Evolutionary conservation across 1,284 basidiomycete genomes (phyloP), one percentile per base, ranked within the genome.

Genomic region (Boletellus deceptivus): DNA sequence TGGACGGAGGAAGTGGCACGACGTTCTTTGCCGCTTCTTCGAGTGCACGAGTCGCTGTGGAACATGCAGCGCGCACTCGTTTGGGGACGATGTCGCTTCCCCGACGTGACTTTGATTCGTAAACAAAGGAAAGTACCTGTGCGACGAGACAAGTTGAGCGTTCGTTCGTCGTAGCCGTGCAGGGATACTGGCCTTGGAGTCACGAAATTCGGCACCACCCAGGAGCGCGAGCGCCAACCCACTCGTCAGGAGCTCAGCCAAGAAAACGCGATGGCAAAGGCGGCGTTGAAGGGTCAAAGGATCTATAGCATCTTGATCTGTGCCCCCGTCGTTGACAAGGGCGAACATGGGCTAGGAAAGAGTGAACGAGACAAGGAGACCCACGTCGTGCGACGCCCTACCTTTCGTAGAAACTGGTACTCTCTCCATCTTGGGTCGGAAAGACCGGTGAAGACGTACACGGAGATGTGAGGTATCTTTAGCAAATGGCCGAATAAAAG

Each of bases 331-430:
- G 56, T 80, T 77, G 11, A 73, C 68, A 67, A 87, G 71, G 17
- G 80, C 71, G 49, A 85, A 86, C 83, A 87, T 85, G 2, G 86
- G 85, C 82, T 86, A 49, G 31, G 37, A 3, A 14, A 38, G 18
- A 22, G 27, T 59, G 38, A 60, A 45, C 20, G 16, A 11, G 11
- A 13, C 25, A 33, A 38, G 40, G 36, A 37, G 25, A 40, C 3
- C 11, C 13, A 5, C 1, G 6, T 7, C 6, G 20, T 3, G 18
- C 16, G 13, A 14, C 6, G 9, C 54, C 57, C 27, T 55, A 79
- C 78, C 64, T 78, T 77, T 46, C 65, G 72, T 6, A 62, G 50
- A 16, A 59, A 56, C 25, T 70, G 69, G 55, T 82, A 84, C 4
- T 63, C 59, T 4, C 61, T 50, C 84, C 85, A 87, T 3, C 49